Percentiles rank a stretch among this genome's conserved stretches.
phyloP scores from a whole-genome alignment of 2,329 filamentous ascomycete genomes.

The Arthrobotrys pseudoclavata region DNA sequence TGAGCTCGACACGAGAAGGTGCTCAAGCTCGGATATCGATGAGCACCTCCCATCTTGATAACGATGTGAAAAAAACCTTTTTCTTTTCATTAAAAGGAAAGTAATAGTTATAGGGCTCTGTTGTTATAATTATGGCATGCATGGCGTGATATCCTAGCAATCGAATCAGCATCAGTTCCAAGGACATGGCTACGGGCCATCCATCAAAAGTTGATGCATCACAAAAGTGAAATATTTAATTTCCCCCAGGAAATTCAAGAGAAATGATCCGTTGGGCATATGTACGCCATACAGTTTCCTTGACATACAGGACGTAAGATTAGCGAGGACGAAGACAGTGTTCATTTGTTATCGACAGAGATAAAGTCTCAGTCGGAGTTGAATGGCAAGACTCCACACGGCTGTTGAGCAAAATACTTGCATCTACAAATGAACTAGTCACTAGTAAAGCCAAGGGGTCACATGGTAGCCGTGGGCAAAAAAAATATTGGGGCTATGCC shows the following conservation, averaged over 20 bases:
- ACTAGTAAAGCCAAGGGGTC: conserved; percentile 32
- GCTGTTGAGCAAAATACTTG: conserved; percentile 36
- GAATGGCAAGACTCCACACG: conserved; percentile 22
- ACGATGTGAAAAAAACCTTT: background rate
- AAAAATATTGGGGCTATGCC: conserved; percentile 56
- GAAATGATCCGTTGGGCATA: conserved; percentile 25
- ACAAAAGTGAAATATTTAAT: conserved; percentile 38
- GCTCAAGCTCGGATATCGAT: conserved; percentile 45
- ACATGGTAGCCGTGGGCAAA: conserved; percentile 47
- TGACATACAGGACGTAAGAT: conserved; percentile 43
- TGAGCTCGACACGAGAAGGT: conserved; percentile 28
- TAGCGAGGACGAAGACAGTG: conserved; percentile 29
- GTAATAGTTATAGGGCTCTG: background rate
- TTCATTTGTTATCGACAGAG: conserved; percentile 37
- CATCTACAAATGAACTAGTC: conserved; percentile 8
- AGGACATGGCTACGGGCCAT: conserved; percentile 54
- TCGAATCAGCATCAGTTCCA: conserved; percentile 55
- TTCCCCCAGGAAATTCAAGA: conserved; percentile 36
- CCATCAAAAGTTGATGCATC: conserved; percentile 23
- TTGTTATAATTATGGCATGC: conserved; percentile 30
- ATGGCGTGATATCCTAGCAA: conserved; percentile 49
- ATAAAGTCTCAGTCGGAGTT: conserved; percentile 30
- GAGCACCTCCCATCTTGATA: conserved; percentile 27
- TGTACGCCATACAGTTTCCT: conserved; percentile 42
- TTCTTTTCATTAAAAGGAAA: background rate